Base-by-base conservation (phyloP, 371 early-diverging fungal species). In the Chytridium lagenaria region DNA sequence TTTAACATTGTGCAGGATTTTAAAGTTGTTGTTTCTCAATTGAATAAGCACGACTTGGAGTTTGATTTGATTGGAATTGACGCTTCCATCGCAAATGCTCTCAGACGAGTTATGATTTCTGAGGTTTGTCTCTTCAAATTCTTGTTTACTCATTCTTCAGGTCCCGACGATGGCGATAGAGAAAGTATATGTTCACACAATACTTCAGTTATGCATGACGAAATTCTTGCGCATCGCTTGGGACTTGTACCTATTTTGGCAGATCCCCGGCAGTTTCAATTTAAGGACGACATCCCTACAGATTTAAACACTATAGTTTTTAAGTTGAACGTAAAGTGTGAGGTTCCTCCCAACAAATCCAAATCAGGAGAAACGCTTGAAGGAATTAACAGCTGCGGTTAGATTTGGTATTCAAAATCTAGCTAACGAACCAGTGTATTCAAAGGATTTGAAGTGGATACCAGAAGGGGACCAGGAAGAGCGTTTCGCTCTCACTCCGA, bases 161-260 rank as follows among this genome's bases (percentile, higher is more conserved):
- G 91, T 98, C 10, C 97, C 98, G 30, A 95, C 98, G 0, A 92
- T 98, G 95, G 99, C 99, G 10, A 98, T 99, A 64, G 99, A 99
- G 78, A 90, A 92, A 52, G 98, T 99, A 16, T 97, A 90, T 80
- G 90, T 99, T 67, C 82, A 90, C 85, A 98, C 86, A 98, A 99
- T 86, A 95, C 94, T 16, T 91, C 94, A 2, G 89, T 99, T 50
- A 90, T 99, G 77, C 93, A 94, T 69, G 99, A 99, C 80, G 99
- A 99, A 83, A 91, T 99, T 1, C 81, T 99, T 50, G 92, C 98
- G n/a, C 98, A 99, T 77, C 91, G 99, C 71, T 83, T 99, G 39
- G 99, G 99, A 36, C 84, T 99, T 73, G 89, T 99, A 66, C 99
- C 99, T 40, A 93, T 99, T 73, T 81, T 90, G 55, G 94, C 92